A percentile compares a stretch with the other conserved stretches of the same genome.
These are phyloP conservation scores for Ogataea dorogensis DNA, from an alignment of 805 yeast genomes.

Conservation along the genomic window DNA sequence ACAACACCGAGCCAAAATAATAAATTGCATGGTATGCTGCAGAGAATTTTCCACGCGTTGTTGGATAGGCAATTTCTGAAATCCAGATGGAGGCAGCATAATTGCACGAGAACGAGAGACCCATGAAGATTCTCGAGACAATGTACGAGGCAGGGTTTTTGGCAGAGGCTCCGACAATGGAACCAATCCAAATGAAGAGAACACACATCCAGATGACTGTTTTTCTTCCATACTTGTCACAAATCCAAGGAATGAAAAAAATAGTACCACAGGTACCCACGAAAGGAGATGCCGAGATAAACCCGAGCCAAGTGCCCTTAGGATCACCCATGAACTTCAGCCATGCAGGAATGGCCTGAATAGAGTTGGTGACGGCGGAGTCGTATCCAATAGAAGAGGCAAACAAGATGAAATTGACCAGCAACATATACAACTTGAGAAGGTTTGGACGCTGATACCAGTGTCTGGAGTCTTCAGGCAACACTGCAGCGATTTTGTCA, in stretches of 20 bases:
- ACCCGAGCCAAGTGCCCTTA: conserved; percentile 21
- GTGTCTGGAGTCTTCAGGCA: conserved; percentile 19
- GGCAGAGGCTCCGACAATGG: conserved; percentile 22
- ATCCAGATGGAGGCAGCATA: conserved; percentile 21
- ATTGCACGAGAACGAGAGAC: conserved; percentile 19
- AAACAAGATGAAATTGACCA: conserved; percentile 17
- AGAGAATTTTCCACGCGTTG: conserved; percentile 31
- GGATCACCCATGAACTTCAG: conserved; percentile 18
- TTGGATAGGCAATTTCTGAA: conserved; percentile 38
- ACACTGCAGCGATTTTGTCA: conserved; percentile 14
- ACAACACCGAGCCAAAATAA: conserved; percentile 43
- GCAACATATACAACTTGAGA: conserved; percentile 14
- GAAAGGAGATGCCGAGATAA: conserved; percentile 22
- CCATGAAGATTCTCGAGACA: conserved; percentile 19
- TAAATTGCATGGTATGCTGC: conserved; percentile 41
- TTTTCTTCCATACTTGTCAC: conserved; percentile 21
- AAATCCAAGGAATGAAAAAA: conserved; percentile 17
- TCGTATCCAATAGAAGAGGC: conserved; percentile 23
- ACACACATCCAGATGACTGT: conserved; percentile 13
- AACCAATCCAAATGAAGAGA: conserved; percentile 17
- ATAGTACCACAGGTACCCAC: conserved; percentile 21
- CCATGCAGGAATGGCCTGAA: conserved; percentile 22
- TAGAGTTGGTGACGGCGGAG: conserved; percentile 20
- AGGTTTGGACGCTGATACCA: conserved; percentile 22
- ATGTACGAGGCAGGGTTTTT: conserved; percentile 19